phyloP scores from a whole-genome alignment of 139 green algal genomes.

The Chlamydomonas schloesseri region DNA sequence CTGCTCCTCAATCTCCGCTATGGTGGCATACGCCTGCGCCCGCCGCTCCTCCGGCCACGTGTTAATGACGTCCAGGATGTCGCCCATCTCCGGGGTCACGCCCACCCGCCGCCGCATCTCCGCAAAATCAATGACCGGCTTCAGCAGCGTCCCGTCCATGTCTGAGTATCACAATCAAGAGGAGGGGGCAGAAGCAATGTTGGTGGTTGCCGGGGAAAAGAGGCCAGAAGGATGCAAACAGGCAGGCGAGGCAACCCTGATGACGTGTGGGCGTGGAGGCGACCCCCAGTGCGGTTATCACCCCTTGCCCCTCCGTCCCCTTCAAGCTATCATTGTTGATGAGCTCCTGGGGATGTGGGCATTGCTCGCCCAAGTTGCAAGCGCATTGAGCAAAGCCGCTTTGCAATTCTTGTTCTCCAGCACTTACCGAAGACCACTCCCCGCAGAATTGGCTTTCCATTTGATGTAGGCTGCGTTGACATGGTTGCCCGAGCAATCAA shows the following conservation, averaged over 20 bases:
- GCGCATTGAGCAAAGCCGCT: too few relatives aligned
- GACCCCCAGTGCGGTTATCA: too few relatives aligned
- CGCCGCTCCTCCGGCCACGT: slow-evolving; percentile 49
- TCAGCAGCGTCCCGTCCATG: slow-evolving; percentile 62
- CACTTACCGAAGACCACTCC: slow-evolving; percentile 55
- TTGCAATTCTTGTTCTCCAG: too few relatives aligned
- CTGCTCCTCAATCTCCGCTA: slow-evolving; percentile 70
- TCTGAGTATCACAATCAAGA: not conserved
- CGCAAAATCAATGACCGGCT: slow-evolving; percentile 68
- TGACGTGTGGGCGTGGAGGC: too few relatives aligned
- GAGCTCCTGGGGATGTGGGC: too few relatives aligned
- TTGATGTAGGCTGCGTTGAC: too few relatives aligned
- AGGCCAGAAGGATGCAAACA: too few relatives aligned
- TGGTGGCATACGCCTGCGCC: slow-evolving; percentile 41
- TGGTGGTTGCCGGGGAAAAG: not conserved
- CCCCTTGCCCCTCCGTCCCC: too few relatives aligned
- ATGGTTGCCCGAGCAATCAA: not conserved
- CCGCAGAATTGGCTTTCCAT: not conserved
- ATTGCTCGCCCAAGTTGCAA: too few relatives aligned
- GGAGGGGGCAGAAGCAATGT: not conserved
- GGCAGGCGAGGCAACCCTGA: not conserved
- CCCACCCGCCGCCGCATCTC: slow-evolving; percentile 61
- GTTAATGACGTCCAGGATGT: slow-evolving; percentile 75
- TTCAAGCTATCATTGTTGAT: too few relatives aligned
- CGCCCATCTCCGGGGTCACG: slow-evolving; percentile 23